Conservation (phyloP, 257 asterid genomes). For the Solanum tarijense region DNA sequence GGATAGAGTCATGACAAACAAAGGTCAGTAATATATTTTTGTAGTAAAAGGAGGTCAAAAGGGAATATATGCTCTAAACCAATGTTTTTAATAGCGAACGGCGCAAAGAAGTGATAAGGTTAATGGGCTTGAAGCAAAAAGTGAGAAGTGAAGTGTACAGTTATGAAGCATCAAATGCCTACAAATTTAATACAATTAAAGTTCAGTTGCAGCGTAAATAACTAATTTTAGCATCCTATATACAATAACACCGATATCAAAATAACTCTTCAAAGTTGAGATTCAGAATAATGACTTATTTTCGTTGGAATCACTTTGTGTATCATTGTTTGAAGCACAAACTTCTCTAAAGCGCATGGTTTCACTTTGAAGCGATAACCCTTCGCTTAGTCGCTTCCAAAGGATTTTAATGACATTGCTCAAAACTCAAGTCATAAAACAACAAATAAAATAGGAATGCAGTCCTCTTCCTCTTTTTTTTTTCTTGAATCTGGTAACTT, state of each 20-base stretch:
- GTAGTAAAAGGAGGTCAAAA: not conserved
- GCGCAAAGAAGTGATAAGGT: not conserved
- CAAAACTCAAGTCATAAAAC: not conserved
- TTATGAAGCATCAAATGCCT: not conserved
- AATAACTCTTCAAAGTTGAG: not conserved
- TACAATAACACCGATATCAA: not conserved
- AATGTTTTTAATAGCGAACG: not conserved
- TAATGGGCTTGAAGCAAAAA: not conserved
- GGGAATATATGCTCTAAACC: not conserved
- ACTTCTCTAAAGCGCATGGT: not conserved
- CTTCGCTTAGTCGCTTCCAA: not conserved
- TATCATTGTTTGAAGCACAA: not conserved
- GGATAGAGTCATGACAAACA: not conserved
- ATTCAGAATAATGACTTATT: not conserved
- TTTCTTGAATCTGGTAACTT: not conserved
- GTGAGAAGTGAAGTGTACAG: not conserved
- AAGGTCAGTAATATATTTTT: not conserved
- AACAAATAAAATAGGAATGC: not conserved
- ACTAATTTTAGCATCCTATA: not conserved
- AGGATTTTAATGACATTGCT: not conserved
- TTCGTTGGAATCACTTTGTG: not conserved
- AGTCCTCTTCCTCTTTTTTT: conserved; percentile 12
- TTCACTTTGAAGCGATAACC: not conserved
- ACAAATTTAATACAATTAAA: not conserved
- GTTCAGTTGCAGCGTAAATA: not conserved